phyloP scores from a whole-genome alignment of 129 eudicot genomes.

The Solidago caesia region DNA sequence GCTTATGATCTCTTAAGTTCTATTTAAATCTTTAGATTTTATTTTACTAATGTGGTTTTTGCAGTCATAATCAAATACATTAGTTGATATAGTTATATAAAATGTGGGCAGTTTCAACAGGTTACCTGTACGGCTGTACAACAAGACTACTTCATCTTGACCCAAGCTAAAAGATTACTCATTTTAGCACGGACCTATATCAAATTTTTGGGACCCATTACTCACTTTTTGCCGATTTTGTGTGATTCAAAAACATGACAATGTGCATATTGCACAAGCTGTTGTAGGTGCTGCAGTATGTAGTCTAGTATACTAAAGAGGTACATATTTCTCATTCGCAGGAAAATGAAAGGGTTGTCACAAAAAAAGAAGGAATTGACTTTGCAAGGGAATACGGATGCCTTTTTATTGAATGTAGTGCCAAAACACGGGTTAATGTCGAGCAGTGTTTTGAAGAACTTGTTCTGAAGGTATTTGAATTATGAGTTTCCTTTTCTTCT shows the following conservation, averaged over 20 bases:
- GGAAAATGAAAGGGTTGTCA: slow-evolving; percentile 86
- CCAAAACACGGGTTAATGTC: slow-evolving; percentile 86
- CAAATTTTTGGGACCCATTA: too few relatives aligned
- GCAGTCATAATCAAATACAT: too few relatives aligned
- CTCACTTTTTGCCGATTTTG: too few relatives aligned
- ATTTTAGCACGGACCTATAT: too few relatives aligned
- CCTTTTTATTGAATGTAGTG: slow-evolving; percentile 88
- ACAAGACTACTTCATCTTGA: too few relatives aligned
- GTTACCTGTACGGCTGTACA: too few relatives aligned
- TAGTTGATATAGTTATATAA: too few relatives aligned
- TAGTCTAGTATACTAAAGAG: background rate
- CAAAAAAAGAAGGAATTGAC: slow-evolving; percentile 84
- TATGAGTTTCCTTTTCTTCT: background rate
- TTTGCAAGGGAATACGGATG: slow-evolving; percentile 96
- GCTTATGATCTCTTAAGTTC: background rate
- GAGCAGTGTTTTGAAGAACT: slow-evolving; percentile 97
- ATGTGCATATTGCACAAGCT: background rate
- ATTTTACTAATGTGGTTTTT: too few relatives aligned
- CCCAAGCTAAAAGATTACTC: too few relatives aligned
- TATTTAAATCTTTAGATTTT: background rate
- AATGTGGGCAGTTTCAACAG: too few relatives aligned
- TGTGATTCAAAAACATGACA: background rate
- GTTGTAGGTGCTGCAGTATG: background rate
- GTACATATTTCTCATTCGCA: slow-evolving; percentile 21
- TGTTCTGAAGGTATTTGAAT: slow-evolving; percentile 64